Evolutionary conservation across 345 rosid species (phyloP), one percentile per base, ranked within the genome.

Genomic region (Luvunga scandens): DNA sequence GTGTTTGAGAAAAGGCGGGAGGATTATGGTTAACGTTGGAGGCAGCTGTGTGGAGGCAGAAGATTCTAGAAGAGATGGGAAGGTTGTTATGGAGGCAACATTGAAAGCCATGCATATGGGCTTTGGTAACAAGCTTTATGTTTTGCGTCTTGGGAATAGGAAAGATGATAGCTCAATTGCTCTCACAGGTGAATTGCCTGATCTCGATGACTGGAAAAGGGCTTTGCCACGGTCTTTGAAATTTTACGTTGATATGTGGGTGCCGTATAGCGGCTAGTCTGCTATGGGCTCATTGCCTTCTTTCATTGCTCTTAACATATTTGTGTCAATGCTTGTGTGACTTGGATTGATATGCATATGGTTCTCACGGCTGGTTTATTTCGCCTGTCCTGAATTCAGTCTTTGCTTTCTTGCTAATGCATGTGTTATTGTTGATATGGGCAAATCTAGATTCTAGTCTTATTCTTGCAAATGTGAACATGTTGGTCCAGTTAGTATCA

Each of bases 11-110:
- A 91, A 82, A 77, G 94, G 85, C 10, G 97, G 98, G 74, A 88
- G 97, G 70, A 83, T 90, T 27, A 87, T 85, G 88, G 90, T 91
- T 61, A 91, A 90, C 70, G 91, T 84, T 19, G 92, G 92, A 25
- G 98, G 98, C 1, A 86, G 89, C 65, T 94, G 94, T 73, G 91
- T 92, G 71, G 93, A 89, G 81, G 85, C 95, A 0, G 95, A 90
- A 85, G 93, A 92, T 82, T 84, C 81, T 13, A 69, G 84, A 69
- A 85, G 88, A 78, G 87, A 90, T 71, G 98, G 97, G 69, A 88
- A 84, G 75, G 75, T 86, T 78, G 85, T 92, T 78, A 96, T 92
- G 98, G 91, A 81, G 64, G 89, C 87, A 55, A 90, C 97, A 0
- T 84, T 90, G 87, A 87, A 82, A 56, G 97, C 94, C 2, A 91